Conservation (phyloP, 768 basidiomycete genomes). For the Agrocybe chaxingu region DNA sequence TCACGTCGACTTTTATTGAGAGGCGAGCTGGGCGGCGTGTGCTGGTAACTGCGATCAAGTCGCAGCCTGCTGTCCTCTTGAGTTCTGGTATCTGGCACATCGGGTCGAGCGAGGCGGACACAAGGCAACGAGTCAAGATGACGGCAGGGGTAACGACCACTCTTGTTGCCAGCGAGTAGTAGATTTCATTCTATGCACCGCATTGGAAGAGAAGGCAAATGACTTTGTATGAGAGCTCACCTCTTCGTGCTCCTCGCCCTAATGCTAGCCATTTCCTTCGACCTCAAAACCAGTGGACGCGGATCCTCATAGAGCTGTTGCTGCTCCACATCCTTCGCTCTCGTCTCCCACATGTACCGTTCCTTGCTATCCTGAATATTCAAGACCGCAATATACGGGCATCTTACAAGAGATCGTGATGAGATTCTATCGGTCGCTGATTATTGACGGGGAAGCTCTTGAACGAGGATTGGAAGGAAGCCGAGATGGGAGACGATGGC, state of each 20-base stretch:
- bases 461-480: no score
- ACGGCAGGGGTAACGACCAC: slow-evolving; percentile 48
- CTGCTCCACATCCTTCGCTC: slow-evolving; percentile 24
- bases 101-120: slow-evolving; percentile 29
- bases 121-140: slow-evolving; percentile 50
- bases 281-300: slow-evolving; percentile 78
- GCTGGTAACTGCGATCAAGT: slow-evolving; percentile 15
- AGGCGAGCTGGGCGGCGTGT: slow-evolving; percentile 14
- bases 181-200: slow-evolving; percentile 67
- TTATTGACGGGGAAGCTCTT: no score
- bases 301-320: slow-evolving; percentile 40
- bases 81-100: slow-evolving; percentile 10
- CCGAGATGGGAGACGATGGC: no score
- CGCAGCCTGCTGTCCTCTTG: neutral
- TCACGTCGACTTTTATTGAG: slow-evolving; percentile 18
- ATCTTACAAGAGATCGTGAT: no score
- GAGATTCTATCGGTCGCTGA: no score
- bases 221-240: slow-evolving; percentile 31
- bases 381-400: no score
- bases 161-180: slow-evolving; percentile 53
- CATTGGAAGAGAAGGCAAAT: neutral
- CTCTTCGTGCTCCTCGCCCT: slow-evolving; percentile 56
- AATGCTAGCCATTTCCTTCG: slow-evolving; percentile 56
- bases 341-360: slow-evolving; percentile 53
- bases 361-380: no score